Evolutionary conservation across 2,329 filamentous ascomycete species (phyloP), one percentile per base, ranked within the genome.

Genomic region (Xylaria sp.): DNA sequence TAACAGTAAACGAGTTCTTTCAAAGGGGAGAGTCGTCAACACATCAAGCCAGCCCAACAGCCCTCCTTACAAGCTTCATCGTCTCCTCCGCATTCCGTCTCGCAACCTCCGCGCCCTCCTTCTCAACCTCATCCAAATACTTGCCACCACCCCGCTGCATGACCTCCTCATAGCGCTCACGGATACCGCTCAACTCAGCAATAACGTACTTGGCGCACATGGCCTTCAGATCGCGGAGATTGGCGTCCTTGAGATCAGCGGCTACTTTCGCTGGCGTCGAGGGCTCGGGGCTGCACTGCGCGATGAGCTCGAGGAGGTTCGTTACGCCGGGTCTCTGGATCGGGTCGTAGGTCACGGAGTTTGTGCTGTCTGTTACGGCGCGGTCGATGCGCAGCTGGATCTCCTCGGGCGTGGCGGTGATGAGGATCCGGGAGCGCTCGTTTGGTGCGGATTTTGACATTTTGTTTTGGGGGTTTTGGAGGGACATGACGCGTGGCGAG

Each of bases 391-490:
- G 96, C 52, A 75, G 74, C 18, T 76, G 74, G 62, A 97, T 92
- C 2, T 80, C 77, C 0, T 82, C 75, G 0, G 82, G 76, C 0
- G 79, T 74, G 67, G 97, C 90, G 1, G 88, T 96, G 61, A 99
- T 84, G 10, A 94, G 77, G 66, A 99, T 95, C 16, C 91, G 83
- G 6, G 91, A 95, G 54, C 82, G 83, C 2, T 83, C 79, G 66
- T 89, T 84, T 0, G 80, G 71, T 68, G 91, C 82, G 0, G 92
- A 96, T 75, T 99, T 99, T 58, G 92, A 96, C 94, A 99, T 99
- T 73, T 99, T 99, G 55, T 83, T 79, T 0, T 74, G 76, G 0
- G 94, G 93, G 9, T 90, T 79, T 55, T 83, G 85, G 19, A 99
- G 83, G 16, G 92, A 96, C 92, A 97, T 97, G 63, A 99, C 83